A percentile compares a stretch with the other conserved stretches of the same genome.
Evolutionary conservation across 345 rosid genomes (phyloP).

Genomic region (Linum tenue): DNA sequence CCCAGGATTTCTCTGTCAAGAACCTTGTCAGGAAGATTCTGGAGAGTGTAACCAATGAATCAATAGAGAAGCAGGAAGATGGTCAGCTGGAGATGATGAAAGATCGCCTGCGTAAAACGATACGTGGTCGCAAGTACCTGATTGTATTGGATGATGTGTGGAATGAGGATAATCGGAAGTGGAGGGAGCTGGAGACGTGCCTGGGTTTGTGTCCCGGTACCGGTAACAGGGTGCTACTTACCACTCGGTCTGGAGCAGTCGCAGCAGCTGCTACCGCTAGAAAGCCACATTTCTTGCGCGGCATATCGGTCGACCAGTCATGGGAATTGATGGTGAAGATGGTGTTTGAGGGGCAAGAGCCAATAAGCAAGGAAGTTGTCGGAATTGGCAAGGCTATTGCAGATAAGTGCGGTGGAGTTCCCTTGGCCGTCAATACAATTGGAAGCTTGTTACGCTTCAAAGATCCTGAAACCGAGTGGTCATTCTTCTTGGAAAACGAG

Average conservation of each 20-base stretch:
- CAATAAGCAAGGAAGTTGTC: not conserved
- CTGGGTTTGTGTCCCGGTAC: not conserved
- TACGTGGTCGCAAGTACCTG: not conserved
- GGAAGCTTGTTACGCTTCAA: conserved; percentile 13
- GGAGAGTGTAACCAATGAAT: conserved; percentile 7
- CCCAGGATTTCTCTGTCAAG: conserved; percentile 15
- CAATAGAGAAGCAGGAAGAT: not conserved
- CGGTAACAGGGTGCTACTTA: conserved; percentile 11
- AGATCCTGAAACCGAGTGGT: conserved; percentile 10
- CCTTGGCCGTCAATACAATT: conserved; percentile 14
- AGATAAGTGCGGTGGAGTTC: conserved; percentile 25
- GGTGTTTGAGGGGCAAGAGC: conserved; percentile 9
- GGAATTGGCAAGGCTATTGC: conserved; percentile 21
- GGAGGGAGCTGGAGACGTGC: not conserved
- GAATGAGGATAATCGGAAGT: conserved; percentile 4
- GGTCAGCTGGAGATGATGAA: conserved; percentile 7
- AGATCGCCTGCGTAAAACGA: not conserved
- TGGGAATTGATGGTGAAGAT: conserved; percentile 6
- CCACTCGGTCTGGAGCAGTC: conserved; percentile 3
- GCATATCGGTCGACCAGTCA: conserved; percentile 2
- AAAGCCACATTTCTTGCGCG: conserved; percentile 1
- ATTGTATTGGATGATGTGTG: not conserved
- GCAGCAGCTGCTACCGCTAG: not conserved
- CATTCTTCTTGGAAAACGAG: conserved; percentile 15
- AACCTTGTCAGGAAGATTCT: conserved; percentile 9